These are phyloP conservation scores for Acacia acuminata DNA, from an alignment of 306 rosid species.

Conservation along the genomic window DNA sequence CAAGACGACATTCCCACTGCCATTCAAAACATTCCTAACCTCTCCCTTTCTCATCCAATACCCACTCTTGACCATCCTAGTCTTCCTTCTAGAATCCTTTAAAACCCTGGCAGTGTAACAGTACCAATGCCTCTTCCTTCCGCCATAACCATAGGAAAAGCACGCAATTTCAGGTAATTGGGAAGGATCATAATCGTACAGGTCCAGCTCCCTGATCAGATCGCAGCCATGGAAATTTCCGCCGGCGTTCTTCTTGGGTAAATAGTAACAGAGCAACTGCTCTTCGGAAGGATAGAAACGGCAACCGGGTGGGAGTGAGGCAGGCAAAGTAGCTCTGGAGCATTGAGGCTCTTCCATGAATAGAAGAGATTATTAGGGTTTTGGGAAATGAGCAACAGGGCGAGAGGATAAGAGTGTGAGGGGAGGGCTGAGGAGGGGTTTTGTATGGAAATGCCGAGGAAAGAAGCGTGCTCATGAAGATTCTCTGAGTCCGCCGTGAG, in stretches of 20 bases:
- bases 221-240: slow-evolving; percentile 28
- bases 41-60: slow-evolving; percentile 62
- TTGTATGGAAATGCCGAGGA: neutral
- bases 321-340: slow-evolving; percentile 22
- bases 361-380: slow-evolving; percentile 20
- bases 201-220: slow-evolving; percentile 58
- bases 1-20: slow-evolving; percentile 40
- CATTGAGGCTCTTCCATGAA: slow-evolving; percentile 42
- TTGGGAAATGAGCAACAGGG: neutral
- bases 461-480: slow-evolving; percentile 47
- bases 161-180: slow-evolving; percentile 51
- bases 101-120: slow-evolving; percentile 46
- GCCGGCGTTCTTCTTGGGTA: slow-evolving; percentile 43
- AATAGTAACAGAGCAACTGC: slow-evolving; percentile 55
- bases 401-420: too few relatives aligned
- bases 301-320: slow-evolving; percentile 56
- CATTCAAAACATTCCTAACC: slow-evolving; percentile 36
- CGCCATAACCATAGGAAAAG: slow-evolving; percentile 53
- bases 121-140: slow-evolving; percentile 61
- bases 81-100: slow-evolving; percentile 32
- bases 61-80: slow-evolving; percentile 54
- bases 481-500: neutral
- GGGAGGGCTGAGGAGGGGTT: neutral
- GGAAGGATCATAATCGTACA: slow-evolving; percentile 49
- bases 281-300: slow-evolving; percentile 66